Conservation (phyloP, 2,329 filamentous ascomycete genomes). For the Botrytis deweyae region DNA sequence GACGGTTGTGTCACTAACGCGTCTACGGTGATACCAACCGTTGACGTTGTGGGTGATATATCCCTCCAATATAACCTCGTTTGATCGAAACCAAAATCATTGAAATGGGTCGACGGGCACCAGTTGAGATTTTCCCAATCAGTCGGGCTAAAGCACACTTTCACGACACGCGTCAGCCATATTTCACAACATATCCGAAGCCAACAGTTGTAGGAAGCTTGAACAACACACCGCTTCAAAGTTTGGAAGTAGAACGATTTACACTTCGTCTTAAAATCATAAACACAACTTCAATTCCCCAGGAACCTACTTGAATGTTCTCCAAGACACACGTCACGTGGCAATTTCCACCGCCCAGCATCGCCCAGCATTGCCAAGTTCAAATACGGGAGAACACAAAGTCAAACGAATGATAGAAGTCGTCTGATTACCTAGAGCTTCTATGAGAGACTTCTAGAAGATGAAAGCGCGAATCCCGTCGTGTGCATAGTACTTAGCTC, state of each 20-base stretch:
- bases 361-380: slow-evolving; percentile 7
- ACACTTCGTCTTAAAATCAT: neutral
- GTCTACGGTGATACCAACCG: neutral
- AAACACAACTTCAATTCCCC: neutral
- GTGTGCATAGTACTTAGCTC: neutral
- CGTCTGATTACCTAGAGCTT: neutral
- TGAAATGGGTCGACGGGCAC: neutral
- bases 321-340: neutral
- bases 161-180: neutral
- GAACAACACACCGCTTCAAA: neutral
- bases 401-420: neutral
- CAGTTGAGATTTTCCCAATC: neutral
- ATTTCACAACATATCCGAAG: neutral
- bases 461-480: neutral
- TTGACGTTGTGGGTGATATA: neutral
- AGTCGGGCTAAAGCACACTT: neutral
- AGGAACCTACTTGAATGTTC: neutral
- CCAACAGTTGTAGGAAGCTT: too few relatives aligned
- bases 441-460: neutral
- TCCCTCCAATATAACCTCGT: neutral
- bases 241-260: neutral
- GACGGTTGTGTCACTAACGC: slow-evolving; percentile 1
- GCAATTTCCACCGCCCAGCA: neutral
- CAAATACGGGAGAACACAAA: neutral
- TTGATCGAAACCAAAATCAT: neutral